These are phyloP conservation scores for Moelleriella libera DNA, from an alignment of 2,329 filamentous ascomycete species.

Conservation along the genomic window DNA sequence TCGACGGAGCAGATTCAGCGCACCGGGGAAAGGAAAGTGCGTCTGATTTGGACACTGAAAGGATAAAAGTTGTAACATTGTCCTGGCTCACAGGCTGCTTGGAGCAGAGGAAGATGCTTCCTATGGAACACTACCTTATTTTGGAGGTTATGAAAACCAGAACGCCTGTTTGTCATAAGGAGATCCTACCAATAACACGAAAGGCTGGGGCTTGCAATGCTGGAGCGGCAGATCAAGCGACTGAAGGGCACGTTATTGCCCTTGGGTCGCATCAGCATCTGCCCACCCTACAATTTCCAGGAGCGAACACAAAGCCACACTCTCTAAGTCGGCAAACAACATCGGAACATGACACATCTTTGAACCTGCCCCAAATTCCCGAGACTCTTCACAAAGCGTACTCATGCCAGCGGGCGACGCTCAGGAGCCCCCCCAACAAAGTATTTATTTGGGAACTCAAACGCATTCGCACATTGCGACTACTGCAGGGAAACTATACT, in stretches of 20 bases:
- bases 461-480: constrained; percentile 58
- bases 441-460: constrained; percentile 61
- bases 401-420: constrained; percentile 69
- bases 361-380: constrained; percentile 47
- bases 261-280: background rate
- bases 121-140: constrained; percentile 35
- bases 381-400: constrained; percentile 49
- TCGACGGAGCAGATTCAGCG: background rate
- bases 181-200: background rate
- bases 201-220: background rate
- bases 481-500: constrained; percentile 60
- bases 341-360: constrained; percentile 54
- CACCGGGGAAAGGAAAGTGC: background rate
- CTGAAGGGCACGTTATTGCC: background rate
- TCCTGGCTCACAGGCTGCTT: constrained; percentile 44
- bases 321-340: constrained; percentile 55
- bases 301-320: constrained; percentile 8
- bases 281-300: too few species aligned
- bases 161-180: background rate
- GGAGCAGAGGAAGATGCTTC: constrained; percentile 26
- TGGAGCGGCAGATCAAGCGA: too few species aligned
- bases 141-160: constrained; percentile 32
- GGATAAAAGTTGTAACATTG: constrained; percentile 42
- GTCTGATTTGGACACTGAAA: background rate
- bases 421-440: constrained; percentile 55